Evolutionary conservation across 345 rosid species (phyloP), one percentile per base, ranked within the genome.

Genomic region (Balakata baccata): DNA sequence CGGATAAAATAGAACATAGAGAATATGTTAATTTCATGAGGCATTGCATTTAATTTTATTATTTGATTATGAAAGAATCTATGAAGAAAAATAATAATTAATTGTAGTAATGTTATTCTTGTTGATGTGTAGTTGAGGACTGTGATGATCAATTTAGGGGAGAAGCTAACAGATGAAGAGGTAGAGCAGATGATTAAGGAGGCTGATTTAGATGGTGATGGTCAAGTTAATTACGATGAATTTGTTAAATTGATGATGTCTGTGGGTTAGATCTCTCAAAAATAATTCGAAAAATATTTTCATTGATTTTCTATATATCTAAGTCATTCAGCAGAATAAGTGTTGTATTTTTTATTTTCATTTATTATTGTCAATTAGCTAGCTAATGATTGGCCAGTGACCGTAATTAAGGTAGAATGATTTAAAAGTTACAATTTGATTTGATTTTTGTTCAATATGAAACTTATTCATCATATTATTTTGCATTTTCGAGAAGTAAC

Each of bases 201-300:
- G 81, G 98, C 98, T 34, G 98, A 94, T 66, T 82, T 94, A 83
- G 98, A 94, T 67, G 97, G 96, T 25, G 98, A 94, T 82, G 98
- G 98, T 37, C 97, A 88, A 69, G 97, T 94, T 74, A 87, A 88
- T 62, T 94, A 81, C 61, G 97, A 90, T 16, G 98, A 92, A 70
- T 94, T 94, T 73, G 97, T 89, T 69, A 90, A 91, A 82, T 78
- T 92, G 94, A 94, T 94, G 97, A 87, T 59, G 66, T 57, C 76
- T 63, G 46, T 68, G 22, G 82, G 78, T 56, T 81, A 47, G 38
- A 17, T 13, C 12, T 20, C 5, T 41, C 23, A 45, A 17, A 2
- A 54, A 3, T 20, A 25, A n/a, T n/a, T n/a, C n/a, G n/a, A n/a
- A n/a, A n/a, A n/a, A n/a, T n/a, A n/a, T n/a, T n/a, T 54, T 39